Evolutionary conservation across 2,329 filamentous ascomycete species (phyloP).

Genomic region (Botryosphaeria dothidea): DNA sequence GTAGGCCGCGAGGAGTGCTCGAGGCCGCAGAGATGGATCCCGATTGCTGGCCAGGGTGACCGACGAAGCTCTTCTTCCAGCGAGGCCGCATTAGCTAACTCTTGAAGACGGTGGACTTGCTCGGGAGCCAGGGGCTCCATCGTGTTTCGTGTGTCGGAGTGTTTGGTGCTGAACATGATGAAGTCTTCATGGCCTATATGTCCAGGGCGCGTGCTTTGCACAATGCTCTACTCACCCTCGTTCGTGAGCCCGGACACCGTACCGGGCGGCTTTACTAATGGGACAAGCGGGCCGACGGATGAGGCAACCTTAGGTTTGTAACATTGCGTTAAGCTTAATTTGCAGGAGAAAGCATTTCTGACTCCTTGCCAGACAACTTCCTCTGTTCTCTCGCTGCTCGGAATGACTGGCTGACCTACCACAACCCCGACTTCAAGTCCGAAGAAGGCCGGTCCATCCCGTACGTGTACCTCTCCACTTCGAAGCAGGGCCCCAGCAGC

Average conservation of each 20-base stretch:
- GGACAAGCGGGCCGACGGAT: conserved; percentile 26
- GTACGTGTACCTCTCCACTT: conserved; percentile 31
- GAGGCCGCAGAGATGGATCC: no score
- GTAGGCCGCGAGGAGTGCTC: no score
- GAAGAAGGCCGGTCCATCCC: conserved; percentile 37
- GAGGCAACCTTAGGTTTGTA: conserved; percentile 21
- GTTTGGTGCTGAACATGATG: no score
- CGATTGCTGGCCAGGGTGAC: no score
- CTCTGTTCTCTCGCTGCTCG: conserved; percentile 30
- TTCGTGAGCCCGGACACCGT: conserved; percentile 24
- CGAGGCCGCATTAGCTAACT: no score
- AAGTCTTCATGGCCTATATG: no score
- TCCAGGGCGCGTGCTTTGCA: no score
- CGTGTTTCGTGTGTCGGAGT: no score
- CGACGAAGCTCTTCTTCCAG: no score
- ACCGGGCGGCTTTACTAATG: conserved; percentile 22
- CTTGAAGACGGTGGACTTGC: no score
- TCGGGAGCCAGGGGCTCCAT: no score
- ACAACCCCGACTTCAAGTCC: conserved; percentile 29
- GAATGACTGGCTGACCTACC: conserved; percentile 36
- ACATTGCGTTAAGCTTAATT: conserved; percentile 22
- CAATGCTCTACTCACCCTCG: conserved; percentile 25
- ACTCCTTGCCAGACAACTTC: conserved; percentile 26
- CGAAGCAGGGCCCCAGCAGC: conserved; percentile 9
- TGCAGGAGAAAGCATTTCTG: conserved; percentile 24